phyloP scores from a whole-genome alignment of 805 yeast genomes.

The Tetrapisispora arboricola region DNA sequence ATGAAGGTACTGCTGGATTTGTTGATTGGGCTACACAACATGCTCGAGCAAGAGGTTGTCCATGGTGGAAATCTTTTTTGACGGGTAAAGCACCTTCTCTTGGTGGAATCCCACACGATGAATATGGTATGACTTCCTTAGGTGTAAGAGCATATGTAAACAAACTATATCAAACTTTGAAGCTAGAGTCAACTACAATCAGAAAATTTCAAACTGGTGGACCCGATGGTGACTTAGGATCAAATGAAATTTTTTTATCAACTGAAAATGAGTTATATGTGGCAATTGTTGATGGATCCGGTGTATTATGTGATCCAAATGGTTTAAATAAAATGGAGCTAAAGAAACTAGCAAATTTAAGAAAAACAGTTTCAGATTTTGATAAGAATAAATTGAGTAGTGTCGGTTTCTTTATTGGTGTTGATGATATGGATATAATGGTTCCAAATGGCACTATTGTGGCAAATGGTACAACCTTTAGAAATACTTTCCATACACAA shows the following conservation, averaged over 20 bases:
- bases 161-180: slow-evolving; percentile 71
- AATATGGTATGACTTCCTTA: slow-evolving; percentile 93
- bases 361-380: slow-evolving; percentile 64
- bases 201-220: slow-evolving; percentile 95
- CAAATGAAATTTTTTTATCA: slow-evolving; percentile 85
- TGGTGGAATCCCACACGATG: slow-evolving; percentile 98
- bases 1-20: slow-evolving; percentile 92
- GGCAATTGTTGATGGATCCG: slow-evolving; percentile 90
- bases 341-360: slow-evolving; percentile 60
- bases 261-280: slow-evolving; percentile 67
- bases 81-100: slow-evolving; percentile 87
- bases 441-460: slow-evolving; percentile 69
- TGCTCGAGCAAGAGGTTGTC: slow-evolving; percentile 85
- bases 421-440: slow-evolving; percentile 70
- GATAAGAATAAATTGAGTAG: slow-evolving; percentile 57
- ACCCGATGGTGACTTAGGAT: slow-evolving; percentile 96
- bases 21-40: slow-evolving; percentile 97
- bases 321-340: slow-evolving; percentile 80
- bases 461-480: slow-evolving; percentile 77
- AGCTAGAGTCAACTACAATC: slow-evolving; percentile 47
- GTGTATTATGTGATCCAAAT: slow-evolving; percentile 84
- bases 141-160: slow-evolving; percentile 89
- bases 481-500: slow-evolving; percentile 82
- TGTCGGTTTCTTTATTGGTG: slow-evolving; percentile 71
- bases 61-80: slow-evolving; percentile 97